phyloP scores from a whole-genome alignment of 2,329 filamentous ascomycete genomes.

The Gremmenia infestans region DNA sequence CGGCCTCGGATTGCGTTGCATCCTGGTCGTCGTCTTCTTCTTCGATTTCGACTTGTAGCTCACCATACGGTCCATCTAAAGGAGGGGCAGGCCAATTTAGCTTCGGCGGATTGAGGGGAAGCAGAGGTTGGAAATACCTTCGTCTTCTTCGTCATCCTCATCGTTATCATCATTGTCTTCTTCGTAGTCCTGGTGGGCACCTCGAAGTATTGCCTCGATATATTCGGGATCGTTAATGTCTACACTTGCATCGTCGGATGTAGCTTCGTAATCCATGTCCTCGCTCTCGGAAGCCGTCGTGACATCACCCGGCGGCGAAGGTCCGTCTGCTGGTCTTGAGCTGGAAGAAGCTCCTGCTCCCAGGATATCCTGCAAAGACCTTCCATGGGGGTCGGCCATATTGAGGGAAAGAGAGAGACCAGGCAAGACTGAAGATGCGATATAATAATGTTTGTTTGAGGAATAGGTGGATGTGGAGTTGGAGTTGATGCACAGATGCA shows the following conservation, averaged over 20 bases:
- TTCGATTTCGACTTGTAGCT: conserved; percentile 31
- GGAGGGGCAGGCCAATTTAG: not conserved
- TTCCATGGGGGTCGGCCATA: not conserved
- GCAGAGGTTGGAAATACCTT: not conserved
- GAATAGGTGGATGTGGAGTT: no score
- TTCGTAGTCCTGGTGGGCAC: conserved; percentile 9
- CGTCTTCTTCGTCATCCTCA: conserved; percentile 5
- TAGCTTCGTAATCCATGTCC: conserved; percentile 31
- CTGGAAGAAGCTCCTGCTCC: not conserved
- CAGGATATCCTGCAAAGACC: not conserved
- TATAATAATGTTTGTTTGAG: not conserved
- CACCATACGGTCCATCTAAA: not conserved
- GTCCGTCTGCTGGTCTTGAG: not conserved
- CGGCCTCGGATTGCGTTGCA: conserved; percentile 18
- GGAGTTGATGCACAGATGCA: not conserved
- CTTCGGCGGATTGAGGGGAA: not conserved
- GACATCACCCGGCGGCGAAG: not conserved
- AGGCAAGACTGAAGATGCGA: not conserved
- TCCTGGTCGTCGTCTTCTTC: conserved; percentile 37
- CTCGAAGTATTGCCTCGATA: not conserved
- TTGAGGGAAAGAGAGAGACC: not conserved
- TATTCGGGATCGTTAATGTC: conserved; percentile 1
- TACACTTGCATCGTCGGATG: not conserved
- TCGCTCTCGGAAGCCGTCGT: conserved; percentile 16
- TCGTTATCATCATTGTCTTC: conserved; percentile 12